Evolutionary conservation across 352 stramenopile genomes (phyloP), one percentile per base, ranked within the genome.

Genomic region (Globisporangium middletonii): DNA sequence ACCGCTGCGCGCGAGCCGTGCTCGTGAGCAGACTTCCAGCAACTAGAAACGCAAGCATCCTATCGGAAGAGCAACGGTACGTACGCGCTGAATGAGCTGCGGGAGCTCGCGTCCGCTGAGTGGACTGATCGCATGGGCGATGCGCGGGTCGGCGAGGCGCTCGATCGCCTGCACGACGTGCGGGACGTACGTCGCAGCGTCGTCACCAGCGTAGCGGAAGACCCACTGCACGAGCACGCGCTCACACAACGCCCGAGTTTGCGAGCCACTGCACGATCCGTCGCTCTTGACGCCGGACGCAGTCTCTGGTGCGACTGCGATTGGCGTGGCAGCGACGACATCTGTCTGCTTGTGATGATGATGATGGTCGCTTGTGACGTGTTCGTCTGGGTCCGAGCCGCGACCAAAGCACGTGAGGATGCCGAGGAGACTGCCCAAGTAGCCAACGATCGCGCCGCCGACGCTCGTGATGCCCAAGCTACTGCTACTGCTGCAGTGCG

Each of bases 211-310:
- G 42, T 60, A 83, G 0, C 65, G 62, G 19, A 85, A 83, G 9
- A 77, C 70, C 74, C 74, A 88, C 53, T 83, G 70, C 45, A 68
- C 44, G 41, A 84, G 51, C 53, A 51, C 37, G 2, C 77, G 62
- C 44, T 61, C 47, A 18, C 47, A 35, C n/a, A 37, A 33, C 16
- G 13, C 23, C 42, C 30, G 56, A 61, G 41, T 23, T 69, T 54
- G 7, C 55, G 30, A 2, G 44, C 7, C 35, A 35, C 3, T 38
- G 33, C 12, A 12, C 9, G 35, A 5, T 8, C 33, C 19, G 11
- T 45, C 19, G 15, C 19, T 47, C 18, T 45, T 45, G 41, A 3
- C 18, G 41, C 18, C 7, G n/a, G 41, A 19, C 33, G 33, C 7
- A 9, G 1, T 13, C 4, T 38, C 33, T 2, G 33, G 33, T 9